Evolutionary conservation across 1,284 basidiomycete genomes (phyloP).

Genomic region (Trichosporon sp.): DNA sequence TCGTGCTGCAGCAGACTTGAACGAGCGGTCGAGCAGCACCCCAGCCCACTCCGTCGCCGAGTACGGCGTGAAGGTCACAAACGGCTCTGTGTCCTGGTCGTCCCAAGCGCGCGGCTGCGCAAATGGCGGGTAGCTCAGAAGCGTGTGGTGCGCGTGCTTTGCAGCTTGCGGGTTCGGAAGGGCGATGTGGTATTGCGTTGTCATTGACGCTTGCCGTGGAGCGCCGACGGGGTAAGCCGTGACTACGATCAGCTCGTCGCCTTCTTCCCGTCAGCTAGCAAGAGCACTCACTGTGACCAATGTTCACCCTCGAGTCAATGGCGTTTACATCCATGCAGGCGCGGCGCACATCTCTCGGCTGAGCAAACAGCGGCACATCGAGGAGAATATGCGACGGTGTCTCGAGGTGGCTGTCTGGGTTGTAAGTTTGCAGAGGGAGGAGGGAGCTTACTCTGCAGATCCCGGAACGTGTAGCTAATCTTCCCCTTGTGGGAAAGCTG

Average conservation of each 20-base stretch:
- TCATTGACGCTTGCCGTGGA: slow-evolving; percentile 29
- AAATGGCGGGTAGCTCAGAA: slow-evolving; percentile 32
- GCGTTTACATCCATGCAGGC: slow-evolving; percentile 7
- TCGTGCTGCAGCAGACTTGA: not conserved
- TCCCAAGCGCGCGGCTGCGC: slow-evolving; percentile 11
- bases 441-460: not conserved
- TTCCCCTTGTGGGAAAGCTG: not conserved
- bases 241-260: slow-evolving; percentile 23
- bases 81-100: not conserved
- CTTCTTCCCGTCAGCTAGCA: not conserved
- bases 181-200: slow-evolving; percentile 35
- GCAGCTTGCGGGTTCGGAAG: slow-evolving; percentile 22
- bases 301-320: not conserved
- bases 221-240: slow-evolving; percentile 35
- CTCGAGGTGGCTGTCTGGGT: not conserved
- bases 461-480: not conserved
- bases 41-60: slow-evolving; percentile 21
- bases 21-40: not conserved
- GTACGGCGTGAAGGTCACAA: slow-evolving; percentile 7
- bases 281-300: not conserved
- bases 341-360: slow-evolving; percentile 1
- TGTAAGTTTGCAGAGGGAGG: not conserved
- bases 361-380: not conserved
- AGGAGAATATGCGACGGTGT: not conserved
- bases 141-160: slow-evolving; percentile 23